Conservation (phyloP, 805 yeast genomes). For the Scheffersomyces spartinae region DNA sequence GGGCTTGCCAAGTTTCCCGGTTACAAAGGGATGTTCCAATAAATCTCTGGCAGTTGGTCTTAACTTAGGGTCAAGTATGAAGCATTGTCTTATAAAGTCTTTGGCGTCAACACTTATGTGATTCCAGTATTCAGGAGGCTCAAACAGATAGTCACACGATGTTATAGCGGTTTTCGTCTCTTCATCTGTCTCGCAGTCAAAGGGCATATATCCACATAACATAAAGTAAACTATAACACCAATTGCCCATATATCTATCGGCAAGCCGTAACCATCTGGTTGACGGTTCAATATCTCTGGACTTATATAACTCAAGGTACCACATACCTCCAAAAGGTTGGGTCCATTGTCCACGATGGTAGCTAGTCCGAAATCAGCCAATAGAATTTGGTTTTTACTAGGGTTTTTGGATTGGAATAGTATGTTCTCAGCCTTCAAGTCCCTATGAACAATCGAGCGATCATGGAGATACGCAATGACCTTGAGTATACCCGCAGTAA, state of each 20-base stretch:
- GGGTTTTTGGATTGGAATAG: conserved; percentile 31
- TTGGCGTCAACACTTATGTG: conserved; percentile 41
- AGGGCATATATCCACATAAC: conserved; percentile 67
- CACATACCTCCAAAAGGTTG: conserved; percentile 39
- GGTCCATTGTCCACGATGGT: conserved; percentile 25
- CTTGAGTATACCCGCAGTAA: conserved; percentile 38
- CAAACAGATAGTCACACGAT: conserved; percentile 46
- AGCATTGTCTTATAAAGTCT: conserved; percentile 46
- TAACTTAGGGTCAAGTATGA: conserved; percentile 29
- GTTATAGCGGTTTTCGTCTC: conserved; percentile 59
- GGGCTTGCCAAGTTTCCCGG: too few relatives aligned
- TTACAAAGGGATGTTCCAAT: conserved; percentile 31
- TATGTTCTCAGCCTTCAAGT: conserved; percentile 62
- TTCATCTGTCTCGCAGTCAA: conserved; percentile 59
- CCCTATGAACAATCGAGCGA: conserved; percentile 57
- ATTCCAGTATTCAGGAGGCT: conserved; percentile 49
- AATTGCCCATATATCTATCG: conserved; percentile 67
- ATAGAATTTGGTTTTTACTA: conserved; percentile 28
- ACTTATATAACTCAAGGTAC: conserved; percentile 67
- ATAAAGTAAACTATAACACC: conserved; percentile 64
- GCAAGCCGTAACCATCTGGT: conserved; percentile 42
- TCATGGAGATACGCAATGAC: conserved; percentile 49
- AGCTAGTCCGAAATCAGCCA: conserved; percentile 61
- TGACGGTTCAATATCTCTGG: conserved; percentile 49
- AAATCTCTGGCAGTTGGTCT: conserved; percentile 38